These are phyloP conservation scores for Protomyces macrosporus DNA, from an alignment of 1,139 yeast species.

Conservation along the genomic window DNA sequence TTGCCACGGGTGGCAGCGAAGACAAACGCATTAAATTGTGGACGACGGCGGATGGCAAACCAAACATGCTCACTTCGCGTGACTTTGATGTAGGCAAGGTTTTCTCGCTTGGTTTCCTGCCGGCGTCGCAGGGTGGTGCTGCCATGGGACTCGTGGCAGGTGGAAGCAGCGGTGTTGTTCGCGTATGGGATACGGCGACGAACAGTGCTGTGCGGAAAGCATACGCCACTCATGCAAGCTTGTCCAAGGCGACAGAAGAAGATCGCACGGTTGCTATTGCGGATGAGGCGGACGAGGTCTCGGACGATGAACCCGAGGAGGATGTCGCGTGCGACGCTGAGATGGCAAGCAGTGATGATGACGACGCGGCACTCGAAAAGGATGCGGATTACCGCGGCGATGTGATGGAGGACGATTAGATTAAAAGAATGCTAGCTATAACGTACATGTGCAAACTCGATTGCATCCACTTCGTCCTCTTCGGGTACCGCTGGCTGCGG, in stretches of 20 bases:
- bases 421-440: neutral
- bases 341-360: neutral
- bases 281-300: neutral
- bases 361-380: neutral
- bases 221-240: constrained; percentile 32
- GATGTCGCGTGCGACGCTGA: neutral
- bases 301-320: neutral
- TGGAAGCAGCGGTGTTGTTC: constrained; percentile 78
- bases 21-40: constrained; percentile 83
- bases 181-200: constrained; percentile 87
- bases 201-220: constrained; percentile 71
- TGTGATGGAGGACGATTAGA: neutral
- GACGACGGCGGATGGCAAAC: constrained; percentile 54
- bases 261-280: constrained; percentile 24
- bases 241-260: constrained; percentile 30
- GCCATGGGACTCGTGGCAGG: constrained; percentile 82
- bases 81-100: constrained; percentile 96
- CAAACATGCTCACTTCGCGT: constrained; percentile 84
- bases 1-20: constrained; percentile 74
- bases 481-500: neutral
- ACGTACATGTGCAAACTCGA: neutral
- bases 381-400: neutral
- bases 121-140: constrained; percentile 65
- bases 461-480: neutral
- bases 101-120: constrained; percentile 73